Conservation (phyloP, 78 protist species). For the Chrysochromulina tobinii region DNA sequence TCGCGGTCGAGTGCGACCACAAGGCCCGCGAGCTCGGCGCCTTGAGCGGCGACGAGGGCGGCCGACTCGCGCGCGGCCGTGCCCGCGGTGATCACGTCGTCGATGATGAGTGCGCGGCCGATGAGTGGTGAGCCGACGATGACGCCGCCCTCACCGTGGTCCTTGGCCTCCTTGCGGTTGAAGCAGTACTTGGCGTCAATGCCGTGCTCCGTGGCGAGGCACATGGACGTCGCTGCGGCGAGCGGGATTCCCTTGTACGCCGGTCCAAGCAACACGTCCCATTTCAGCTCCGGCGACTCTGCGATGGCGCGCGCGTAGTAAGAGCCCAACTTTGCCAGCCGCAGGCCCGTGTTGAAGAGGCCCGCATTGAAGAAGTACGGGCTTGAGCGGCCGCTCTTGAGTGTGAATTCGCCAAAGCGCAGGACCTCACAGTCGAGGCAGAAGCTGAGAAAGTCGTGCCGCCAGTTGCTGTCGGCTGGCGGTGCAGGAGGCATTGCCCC, state of each 20-base stretch:
- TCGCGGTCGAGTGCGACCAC: constrained; percentile 63
- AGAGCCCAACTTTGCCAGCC: constrained; percentile 45
- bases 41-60: constrained; percentile 11
- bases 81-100: constrained; percentile 72
- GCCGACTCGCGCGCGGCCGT: constrained; percentile 62
- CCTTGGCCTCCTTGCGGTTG: constrained; percentile 69
- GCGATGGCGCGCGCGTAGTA: constrained; percentile 49
- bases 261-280: constrained; percentile 64
- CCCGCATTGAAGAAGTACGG: constrained; percentile 73
- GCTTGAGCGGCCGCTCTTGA: constrained; percentile 55
- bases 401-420: constrained; percentile 57
- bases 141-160: constrained; percentile 72
- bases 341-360: constrained; percentile 49
- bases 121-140: constrained; percentile 48
- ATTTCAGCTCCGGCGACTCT: constrained; percentile 33
- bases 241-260: constrained; percentile 73
- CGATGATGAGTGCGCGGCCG: constrained; percentile 52
- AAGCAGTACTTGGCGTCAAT: constrained; percentile 41
- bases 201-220: constrained; percentile 39
- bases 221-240: constrained; percentile 34
- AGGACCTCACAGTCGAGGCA: constrained; percentile 50
- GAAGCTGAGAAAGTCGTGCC: constrained; percentile 43
- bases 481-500: no score
- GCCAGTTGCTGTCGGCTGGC: background rate
- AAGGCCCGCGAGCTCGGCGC: constrained; percentile 27